Evolutionary conservation across 2,329 filamentous ascomycete genomes (phyloP), one percentile per base, ranked within the genome.

Genomic region (Penicillium sp.): DNA sequence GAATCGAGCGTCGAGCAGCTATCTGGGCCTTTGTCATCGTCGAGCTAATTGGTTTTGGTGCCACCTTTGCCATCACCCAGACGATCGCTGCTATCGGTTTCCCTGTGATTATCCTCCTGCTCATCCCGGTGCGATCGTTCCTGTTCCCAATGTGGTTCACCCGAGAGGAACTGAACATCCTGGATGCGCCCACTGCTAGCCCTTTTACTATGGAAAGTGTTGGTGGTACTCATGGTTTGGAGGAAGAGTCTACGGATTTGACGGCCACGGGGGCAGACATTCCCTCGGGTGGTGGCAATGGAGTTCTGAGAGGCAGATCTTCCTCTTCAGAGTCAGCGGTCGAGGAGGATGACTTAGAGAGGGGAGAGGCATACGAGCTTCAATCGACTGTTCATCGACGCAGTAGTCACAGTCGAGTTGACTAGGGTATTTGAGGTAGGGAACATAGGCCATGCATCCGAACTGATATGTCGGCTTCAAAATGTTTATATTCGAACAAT

Each of bases 1-100:
- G 80, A n/a, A 78, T 91, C 33, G 78, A 80, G n/a, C 85, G 89
- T n/a, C 85, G 87, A 40, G 70, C 72, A 15, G 86, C 88, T n/a
- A 81, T 93, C 64, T 93, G 90, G 89, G 77, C 79, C 4, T 94
- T 93, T 71, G 88, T 92, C 6, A 78, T 77, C 8, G 76, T 92
- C 37, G 88, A 93, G 76, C 78, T 93, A 4, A 26, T 89, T 47
- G 90, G 87, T 0, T 93, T 93, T 69, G 91, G 83, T 2, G 90
- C 88, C 24, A 94, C 91, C 0, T 93, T 94, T 74, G 91, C 91
- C 62, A 91, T 93, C 70, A 93, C 91, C 0, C 89, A 94, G 78
- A 93, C 91, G 0, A 89, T 93, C 54, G 91, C 91, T 2, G 91
- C 91, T 2, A 91, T 94, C 12, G 91, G 91, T 0, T 94, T 93